These are phyloP conservation scores for Colletotrichum sp. DNA, from an alignment of 2,329 filamentous ascomycete species.

Conservation along the genomic window DNA sequence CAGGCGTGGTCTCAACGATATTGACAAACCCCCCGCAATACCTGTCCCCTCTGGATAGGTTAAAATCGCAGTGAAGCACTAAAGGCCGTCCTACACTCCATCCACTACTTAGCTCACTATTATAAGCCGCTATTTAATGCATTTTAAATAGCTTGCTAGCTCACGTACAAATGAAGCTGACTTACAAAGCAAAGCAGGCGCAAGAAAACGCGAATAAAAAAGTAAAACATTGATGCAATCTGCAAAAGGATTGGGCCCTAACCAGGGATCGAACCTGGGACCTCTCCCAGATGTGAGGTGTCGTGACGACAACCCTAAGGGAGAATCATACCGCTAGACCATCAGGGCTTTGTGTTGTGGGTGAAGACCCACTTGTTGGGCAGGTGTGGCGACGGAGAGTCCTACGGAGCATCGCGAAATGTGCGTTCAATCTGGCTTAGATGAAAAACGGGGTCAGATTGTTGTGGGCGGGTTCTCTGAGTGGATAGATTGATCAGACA, in stretches of 20 bases:
- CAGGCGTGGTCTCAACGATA: background rate
- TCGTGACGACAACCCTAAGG: background rate
- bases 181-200: too few species aligned
- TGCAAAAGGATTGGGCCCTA: background rate
- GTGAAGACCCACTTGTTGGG: background rate
- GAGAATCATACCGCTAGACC: background rate
- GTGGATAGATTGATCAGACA: background rate
- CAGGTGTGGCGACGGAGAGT: fast-evolving
- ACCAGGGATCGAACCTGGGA: background rate
- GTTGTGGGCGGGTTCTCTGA: background rate
- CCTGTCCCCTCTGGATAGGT: background rate
- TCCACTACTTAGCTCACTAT: too few species aligned
- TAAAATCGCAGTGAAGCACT: background rate
- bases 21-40: background rate
- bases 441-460: background rate
- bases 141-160: background rate
- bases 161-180: too few species aligned
- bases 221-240: background rate
- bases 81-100: background rate
- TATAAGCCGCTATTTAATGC: background rate
- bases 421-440: background rate
- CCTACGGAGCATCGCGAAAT: background rate
- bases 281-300: background rate
- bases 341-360: background rate
- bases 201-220: too few species aligned